phyloP scores from a whole-genome alignment of 1,284 basidiomycete species.

The Tilletia setariae region DNA sequence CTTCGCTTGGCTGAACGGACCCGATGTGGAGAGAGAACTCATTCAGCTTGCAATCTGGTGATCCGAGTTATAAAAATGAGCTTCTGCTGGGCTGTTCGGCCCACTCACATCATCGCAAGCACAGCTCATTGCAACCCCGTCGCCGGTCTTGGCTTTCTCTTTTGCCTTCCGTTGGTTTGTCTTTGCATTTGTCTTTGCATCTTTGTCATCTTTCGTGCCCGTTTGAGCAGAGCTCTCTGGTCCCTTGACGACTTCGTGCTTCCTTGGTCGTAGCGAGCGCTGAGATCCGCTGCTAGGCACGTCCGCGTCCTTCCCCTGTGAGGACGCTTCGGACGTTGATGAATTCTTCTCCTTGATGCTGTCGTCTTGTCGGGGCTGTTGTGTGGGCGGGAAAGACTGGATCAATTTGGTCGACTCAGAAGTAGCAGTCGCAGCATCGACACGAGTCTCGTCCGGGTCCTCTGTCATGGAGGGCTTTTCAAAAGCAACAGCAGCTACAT shows the following conservation, averaged over 20 bases:
- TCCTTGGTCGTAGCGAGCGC: not conserved
- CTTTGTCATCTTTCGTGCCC: not conserved
- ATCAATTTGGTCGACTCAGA: not conserved
- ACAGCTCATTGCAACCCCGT: slow-evolving; percentile 4
- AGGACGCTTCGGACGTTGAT: not conserved
- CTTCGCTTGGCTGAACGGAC: not conserved
- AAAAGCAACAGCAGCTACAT: too few species aligned
- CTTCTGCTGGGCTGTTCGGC: not conserved
- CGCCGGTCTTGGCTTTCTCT: not conserved
- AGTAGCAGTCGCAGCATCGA: not conserved
- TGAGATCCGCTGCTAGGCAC: not conserved
- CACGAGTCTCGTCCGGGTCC: slow-evolving; percentile 1
- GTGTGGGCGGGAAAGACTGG: not conserved
- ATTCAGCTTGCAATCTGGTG: not conserved
- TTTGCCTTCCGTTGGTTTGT: not conserved
- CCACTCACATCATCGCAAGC: slow-evolving; percentile 16
- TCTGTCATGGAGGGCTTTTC: not conserved
- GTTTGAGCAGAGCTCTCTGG: not conserved
- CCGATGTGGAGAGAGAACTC: not conserved
- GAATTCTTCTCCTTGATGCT: not conserved
- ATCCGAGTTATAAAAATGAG: not conserved
- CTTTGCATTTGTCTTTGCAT: not conserved
- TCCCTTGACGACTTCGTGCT: not conserved
- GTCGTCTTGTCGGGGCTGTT: not conserved
- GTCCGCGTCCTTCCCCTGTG: not conserved